A percentile compares a stretch with the other conserved stretches of the same genome.
Evolutionary conservation across 306 rosid species (phyloP).

Genomic region (apple (Malus domestica)): DNA sequence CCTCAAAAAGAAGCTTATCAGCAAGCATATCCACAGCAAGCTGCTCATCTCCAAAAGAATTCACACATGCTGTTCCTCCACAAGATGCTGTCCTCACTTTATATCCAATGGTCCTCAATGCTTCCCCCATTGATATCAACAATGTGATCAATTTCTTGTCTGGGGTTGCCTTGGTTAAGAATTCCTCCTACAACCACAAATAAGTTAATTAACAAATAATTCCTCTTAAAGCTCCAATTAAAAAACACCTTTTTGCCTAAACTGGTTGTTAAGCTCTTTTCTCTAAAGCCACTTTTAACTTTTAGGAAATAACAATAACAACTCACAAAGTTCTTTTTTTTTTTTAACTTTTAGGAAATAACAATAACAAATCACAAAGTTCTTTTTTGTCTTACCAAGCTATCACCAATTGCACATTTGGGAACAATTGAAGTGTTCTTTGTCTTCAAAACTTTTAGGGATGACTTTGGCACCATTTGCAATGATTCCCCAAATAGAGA

Average conservation of each 20-base stretch:
- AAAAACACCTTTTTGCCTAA: background rate
- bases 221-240: background rate
- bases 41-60: constrained; percentile 93
- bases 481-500: constrained; percentile 79
- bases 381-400: constrained; percentile 50
- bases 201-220: background rate
- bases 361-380: too few relatives aligned
- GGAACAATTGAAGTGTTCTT: constrained; percentile 41
- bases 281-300: background rate
- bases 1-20: constrained; percentile 87
- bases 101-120: constrained; percentile 82
- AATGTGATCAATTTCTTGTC: constrained; percentile 81
- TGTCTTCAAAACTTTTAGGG: constrained; percentile 47
- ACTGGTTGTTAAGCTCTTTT: background rate
- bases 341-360: too few relatives aligned
- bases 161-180: constrained; percentile 74
- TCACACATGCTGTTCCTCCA: constrained; percentile 97
- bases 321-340: background rate
- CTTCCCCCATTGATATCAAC: constrained; percentile 88
- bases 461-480: constrained; percentile 51
- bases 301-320: background rate
- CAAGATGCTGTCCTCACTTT: constrained; percentile 98
- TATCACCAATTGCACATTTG: constrained; percentile 83
- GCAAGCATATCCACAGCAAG: constrained; percentile 98
- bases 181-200: constrained; percentile 62